These are phyloP conservation scores for Globisporangium nunn DNA, from an alignment of 352 stramenopile genomes.

Conservation along the genomic window DNA sequence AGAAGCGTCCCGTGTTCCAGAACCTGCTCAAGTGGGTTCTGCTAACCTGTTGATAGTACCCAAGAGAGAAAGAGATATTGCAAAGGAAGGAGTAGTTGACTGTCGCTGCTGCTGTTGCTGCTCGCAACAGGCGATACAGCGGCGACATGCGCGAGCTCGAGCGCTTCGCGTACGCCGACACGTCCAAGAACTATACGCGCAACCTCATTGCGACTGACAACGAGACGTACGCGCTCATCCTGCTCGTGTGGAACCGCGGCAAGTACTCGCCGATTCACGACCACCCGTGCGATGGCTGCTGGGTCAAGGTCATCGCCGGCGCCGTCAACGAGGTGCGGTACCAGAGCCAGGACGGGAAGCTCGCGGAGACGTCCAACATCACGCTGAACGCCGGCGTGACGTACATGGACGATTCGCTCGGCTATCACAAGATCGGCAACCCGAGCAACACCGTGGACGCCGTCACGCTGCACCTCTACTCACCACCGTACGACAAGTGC, in stretches of 20 bases:
- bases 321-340: slow-evolving; percentile 70
- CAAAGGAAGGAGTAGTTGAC: neutral
- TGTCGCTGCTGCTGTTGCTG: neutral
- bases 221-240: slow-evolving; percentile 87
- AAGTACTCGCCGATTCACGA: slow-evolving; percentile 82
- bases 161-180: slow-evolving; percentile 65
- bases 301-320: slow-evolving; percentile 67
- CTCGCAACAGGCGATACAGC: slow-evolving; percentile 22
- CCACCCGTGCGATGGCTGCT: slow-evolving; percentile 85
- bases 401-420: slow-evolving; percentile 70
- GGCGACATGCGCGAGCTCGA: slow-evolving; percentile 40
- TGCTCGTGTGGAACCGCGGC: slow-evolving; percentile 89
- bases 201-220: slow-evolving; percentile 88
- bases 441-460: slow-evolving; percentile 30
- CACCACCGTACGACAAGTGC: slow-evolving; percentile 73
- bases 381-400: slow-evolving; percentile 24
- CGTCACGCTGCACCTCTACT: slow-evolving; percentile 82
- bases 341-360: slow-evolving; percentile 15
- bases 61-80: neutral
- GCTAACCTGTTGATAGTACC: neutral
- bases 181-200: slow-evolving; percentile 82
- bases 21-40: slow-evolving; percentile 31
- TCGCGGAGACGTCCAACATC: slow-evolving; percentile 23
- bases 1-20: slow-evolving; percentile 32
- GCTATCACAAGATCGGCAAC: slow-evolving; percentile 82